These are phyloP conservation scores for Boletus patriciae DNA, from an alignment of 768 basidiomycete genomes.

Conservation along the genomic window DNA sequence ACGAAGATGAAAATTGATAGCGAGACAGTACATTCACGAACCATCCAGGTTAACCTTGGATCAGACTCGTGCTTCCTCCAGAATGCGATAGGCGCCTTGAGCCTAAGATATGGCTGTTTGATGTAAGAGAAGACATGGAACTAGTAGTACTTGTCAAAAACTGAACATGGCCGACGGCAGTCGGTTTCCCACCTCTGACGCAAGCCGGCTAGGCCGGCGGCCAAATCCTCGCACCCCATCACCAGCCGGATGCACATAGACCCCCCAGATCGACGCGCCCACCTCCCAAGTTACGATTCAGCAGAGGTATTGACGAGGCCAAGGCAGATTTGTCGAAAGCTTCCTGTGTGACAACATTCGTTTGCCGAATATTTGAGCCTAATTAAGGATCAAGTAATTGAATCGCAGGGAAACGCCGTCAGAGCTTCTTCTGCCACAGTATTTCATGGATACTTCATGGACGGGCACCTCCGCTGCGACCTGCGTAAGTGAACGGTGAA, in stretches of 20 bases:
- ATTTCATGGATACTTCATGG: constrained; percentile 1
- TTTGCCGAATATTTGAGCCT: constrained; percentile 18
- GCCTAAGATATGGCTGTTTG: background rate
- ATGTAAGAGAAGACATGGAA: background rate
- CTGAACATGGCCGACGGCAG: constrained; percentile 7
- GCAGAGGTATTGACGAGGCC: constrained; percentile 3
- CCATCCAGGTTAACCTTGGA: background rate
- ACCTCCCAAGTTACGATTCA: constrained; percentile 5
- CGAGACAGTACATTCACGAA: background rate
- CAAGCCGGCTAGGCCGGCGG: background rate
- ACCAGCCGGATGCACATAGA: constrained; percentile 11
- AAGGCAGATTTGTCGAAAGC: constrained; percentile 6
- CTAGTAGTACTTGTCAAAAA: constrained; percentile 3
- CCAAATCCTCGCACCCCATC: constrained; percentile 16
- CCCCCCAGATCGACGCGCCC: constrained; percentile 1
- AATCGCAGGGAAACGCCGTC: constrained; percentile 14
- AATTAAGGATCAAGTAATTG: constrained; percentile 26
- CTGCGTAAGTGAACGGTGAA: constrained; percentile 9
- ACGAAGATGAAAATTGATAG: background rate
- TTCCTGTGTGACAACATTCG: constrained; percentile 11
- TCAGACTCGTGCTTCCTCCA: background rate
- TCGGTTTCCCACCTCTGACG: constrained; percentile 26
- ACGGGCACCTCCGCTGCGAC: background rate
- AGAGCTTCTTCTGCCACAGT: constrained; percentile 8
- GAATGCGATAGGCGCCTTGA: background rate